phyloP scores from a whole-genome alignment of 768 basidiomycete species.

The Dendrothele bispora region DNA sequence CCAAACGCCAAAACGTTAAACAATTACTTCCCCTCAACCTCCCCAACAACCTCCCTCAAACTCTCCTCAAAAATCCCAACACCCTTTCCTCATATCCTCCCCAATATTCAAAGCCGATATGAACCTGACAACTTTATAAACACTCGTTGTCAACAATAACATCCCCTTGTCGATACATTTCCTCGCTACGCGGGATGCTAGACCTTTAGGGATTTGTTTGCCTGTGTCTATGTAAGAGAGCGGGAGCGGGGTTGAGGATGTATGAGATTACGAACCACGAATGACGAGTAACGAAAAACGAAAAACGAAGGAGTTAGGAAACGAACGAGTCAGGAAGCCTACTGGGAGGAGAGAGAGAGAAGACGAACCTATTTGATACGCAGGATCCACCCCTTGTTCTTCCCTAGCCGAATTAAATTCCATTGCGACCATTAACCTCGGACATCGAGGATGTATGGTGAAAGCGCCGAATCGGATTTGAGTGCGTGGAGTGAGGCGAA shows the following conservation, averaged over 20 bases:
- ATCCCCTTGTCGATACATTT: conserved; percentile 86
- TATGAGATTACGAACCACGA: too few relatives aligned
- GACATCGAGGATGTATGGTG: conserved; percentile 74
- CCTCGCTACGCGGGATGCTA: conserved; percentile 71
- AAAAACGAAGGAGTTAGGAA: not conserved
- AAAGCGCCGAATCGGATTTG: conserved; percentile 50
- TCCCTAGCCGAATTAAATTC: conserved; percentile 71
- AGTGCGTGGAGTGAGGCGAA: conserved; percentile 60
- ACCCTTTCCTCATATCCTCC: conserved; percentile 69
- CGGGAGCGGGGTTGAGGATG: too few relatives aligned
- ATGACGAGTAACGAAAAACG: not conserved
- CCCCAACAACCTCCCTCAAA: conserved; percentile 71
- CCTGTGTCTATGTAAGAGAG: too few relatives aligned
- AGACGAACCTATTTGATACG: conserved; percentile 26
- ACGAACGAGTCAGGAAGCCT: not conserved
- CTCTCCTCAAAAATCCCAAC: conserved; percentile 66
- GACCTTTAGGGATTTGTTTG: conserved; percentile 16
- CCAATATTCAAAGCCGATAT: conserved; percentile 89
- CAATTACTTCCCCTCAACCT: too few relatives aligned
- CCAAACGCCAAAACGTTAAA: too few relatives aligned
- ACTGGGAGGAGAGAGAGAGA: not conserved
- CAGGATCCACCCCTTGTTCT: conserved; percentile 48
- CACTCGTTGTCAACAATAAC: conserved; percentile 85
- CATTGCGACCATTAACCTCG: conserved; percentile 83
- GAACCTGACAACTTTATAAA: conserved; percentile 88